phyloP scores from a whole-genome alignment of 768 basidiomycete genomes.

The Lactarius vividus region DNA sequence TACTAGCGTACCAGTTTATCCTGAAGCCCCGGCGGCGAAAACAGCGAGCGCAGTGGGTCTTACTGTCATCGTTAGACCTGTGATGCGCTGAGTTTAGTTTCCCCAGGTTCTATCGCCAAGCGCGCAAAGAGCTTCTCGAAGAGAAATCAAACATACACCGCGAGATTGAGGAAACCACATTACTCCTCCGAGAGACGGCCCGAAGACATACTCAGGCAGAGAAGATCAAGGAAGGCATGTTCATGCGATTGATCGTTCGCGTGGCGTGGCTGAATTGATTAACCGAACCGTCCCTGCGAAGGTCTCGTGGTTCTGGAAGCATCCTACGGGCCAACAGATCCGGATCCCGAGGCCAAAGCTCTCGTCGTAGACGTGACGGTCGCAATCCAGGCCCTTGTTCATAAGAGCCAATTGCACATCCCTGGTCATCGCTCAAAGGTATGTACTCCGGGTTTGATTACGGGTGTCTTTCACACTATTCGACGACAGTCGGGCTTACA shows the following conservation, averaged over 20 bases:
- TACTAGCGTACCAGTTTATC: constrained; percentile 55
- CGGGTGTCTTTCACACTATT: constrained; percentile 3
- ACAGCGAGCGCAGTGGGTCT: constrained; percentile 48
- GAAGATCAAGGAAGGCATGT: constrained; percentile 61
- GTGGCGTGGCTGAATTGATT: constrained; percentile 8
- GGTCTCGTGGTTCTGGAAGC: constrained; percentile 79
- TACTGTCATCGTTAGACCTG: constrained; percentile 18
- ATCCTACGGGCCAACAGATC: constrained; percentile 58
- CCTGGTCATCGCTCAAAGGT: constrained; percentile 77
- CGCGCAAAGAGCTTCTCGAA: constrained; percentile 60
- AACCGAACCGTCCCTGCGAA: constrained; percentile 33
- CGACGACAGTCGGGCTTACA: constrained; percentile 59
- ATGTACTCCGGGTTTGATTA: constrained; percentile 39
- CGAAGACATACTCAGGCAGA: constrained; percentile 62
- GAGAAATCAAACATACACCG: constrained; percentile 59
- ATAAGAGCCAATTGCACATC: constrained; percentile 73
- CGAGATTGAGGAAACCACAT: constrained; percentile 60
- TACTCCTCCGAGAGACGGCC: constrained; percentile 66
- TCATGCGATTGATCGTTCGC: constrained; percentile 14
- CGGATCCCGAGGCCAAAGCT: constrained; percentile 35
- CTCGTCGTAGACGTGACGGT: constrained; percentile 74
- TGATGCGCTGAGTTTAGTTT: constrained; percentile 18
- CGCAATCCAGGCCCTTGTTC: constrained; percentile 78
- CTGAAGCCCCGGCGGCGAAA: constrained; percentile 54
- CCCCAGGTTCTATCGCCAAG: constrained; percentile 61